These are phyloP conservation scores for Leccinum rimulosum DNA, from an alignment of 768 basidiomycete genomes.

Conservation along the genomic window DNA sequence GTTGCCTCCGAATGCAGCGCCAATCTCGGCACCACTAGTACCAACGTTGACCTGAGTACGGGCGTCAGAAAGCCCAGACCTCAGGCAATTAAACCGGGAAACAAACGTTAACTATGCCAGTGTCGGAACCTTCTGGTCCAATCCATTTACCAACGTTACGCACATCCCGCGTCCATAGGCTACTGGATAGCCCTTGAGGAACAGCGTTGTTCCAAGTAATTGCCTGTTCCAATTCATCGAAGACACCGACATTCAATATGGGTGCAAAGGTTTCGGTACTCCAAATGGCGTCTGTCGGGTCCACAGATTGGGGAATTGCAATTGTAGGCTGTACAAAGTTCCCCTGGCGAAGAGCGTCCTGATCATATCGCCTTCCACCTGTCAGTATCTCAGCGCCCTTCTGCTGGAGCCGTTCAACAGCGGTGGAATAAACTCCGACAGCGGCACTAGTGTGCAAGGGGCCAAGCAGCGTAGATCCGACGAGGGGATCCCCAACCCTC, in stretches of 20 bases:
- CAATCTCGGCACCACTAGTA: conserved; percentile 70
- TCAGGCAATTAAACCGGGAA: not conserved
- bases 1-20: conserved; percentile 92
- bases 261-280: conserved; percentile 83
- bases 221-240: conserved; percentile 83
- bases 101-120: conserved; percentile 89
- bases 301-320: conserved; percentile 58
- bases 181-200: conserved; percentile 87
- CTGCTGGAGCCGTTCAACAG: conserved; percentile 58
- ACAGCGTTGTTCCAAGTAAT: conserved; percentile 91
- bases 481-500: conserved; percentile 84
- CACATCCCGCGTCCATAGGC: conserved; percentile 86
- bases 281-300: conserved; percentile 63
- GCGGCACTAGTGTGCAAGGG: conserved; percentile 78
- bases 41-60: conserved; percentile 56
- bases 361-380: conserved; percentile 61
- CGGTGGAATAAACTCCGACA: conserved; percentile 59
- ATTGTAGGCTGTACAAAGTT: conserved; percentile 92
- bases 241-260: conserved; percentile 82
- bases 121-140: conserved; percentile 83
- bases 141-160: conserved; percentile 89
- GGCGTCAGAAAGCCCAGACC: conserved; percentile 4
- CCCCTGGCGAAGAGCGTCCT: conserved; percentile 56
- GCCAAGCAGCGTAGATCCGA: conserved; percentile 70
- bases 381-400: conserved; percentile 74